These are phyloP conservation scores for Juglanconis juglandina DNA, from an alignment of 2,329 filamentous ascomycete genomes.

Conservation along the genomic window DNA sequence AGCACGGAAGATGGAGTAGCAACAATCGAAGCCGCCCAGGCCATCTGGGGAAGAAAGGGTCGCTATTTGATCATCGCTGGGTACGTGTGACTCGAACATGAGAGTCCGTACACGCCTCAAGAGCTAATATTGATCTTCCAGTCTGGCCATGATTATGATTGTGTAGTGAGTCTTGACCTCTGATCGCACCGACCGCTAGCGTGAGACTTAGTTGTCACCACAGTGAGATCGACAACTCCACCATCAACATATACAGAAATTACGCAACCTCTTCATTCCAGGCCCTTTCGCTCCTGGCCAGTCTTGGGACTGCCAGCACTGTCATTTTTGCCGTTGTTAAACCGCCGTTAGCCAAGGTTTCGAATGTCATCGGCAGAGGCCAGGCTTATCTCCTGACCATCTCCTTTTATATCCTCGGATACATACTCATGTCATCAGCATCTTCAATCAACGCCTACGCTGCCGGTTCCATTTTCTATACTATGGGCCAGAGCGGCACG, in stretches of 20 bases:
- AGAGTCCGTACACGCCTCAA: too few relatives aligned
- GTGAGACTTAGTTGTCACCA: too few relatives aligned
- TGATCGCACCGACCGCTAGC: too few relatives aligned
- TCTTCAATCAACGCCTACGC: conserved; percentile 49
- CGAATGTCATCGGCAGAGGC: conserved; percentile 60
- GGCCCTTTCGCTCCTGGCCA: conserved; percentile 27
- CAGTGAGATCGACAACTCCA: conserved; percentile 29
- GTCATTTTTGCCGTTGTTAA: conserved; percentile 52
- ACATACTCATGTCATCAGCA: conserved; percentile 55
- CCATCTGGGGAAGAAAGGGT: too few relatives aligned
- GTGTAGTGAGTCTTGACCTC: too few relatives aligned
- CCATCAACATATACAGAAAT: conserved; percentile 28
- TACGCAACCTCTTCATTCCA: conserved; percentile 32
- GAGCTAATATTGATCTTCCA: too few relatives aligned
- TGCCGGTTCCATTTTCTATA: conserved; percentile 55
- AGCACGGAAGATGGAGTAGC: too few relatives aligned
- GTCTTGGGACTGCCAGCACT: conserved; percentile 28
- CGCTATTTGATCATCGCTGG: too few relatives aligned
- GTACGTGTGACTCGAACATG: too few relatives aligned
- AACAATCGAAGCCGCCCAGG: too few relatives aligned
- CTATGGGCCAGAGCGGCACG: conserved; percentile 55
- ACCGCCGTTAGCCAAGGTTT: conserved; percentile 59
- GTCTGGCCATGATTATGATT: too few relatives aligned
- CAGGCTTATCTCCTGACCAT: conserved; percentile 57
- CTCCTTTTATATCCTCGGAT: conserved; percentile 51